Evolutionary conservation across 2,329 filamentous ascomycete species (phyloP).

Genomic region (Mycogone perniciosa): DNA sequence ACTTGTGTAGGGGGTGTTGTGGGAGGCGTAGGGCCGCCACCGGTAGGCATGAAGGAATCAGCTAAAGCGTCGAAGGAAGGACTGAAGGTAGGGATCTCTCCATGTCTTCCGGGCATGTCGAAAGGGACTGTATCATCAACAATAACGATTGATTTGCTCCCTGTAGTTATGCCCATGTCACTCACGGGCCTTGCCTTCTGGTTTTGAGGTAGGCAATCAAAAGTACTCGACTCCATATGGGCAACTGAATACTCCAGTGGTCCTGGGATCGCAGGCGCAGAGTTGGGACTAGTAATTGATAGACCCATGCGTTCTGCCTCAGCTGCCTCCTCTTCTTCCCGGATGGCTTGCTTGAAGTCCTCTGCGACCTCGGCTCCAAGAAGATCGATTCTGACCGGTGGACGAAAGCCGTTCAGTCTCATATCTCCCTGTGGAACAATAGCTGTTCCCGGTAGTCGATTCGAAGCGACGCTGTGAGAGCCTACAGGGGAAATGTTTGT

Average conservation of each 20-base stretch:
- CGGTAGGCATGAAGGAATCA: constrained; percentile 43
- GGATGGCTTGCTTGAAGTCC: constrained; percentile 70
- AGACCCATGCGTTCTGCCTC: constrained; percentile 23
- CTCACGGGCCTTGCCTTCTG: constrained; percentile 39
- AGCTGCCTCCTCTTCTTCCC: constrained; percentile 56
- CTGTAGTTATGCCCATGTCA: constrained; percentile 59
- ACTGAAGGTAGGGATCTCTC: constrained; percentile 37
- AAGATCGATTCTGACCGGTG: constrained; percentile 67
- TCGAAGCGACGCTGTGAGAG: constrained; percentile 48
- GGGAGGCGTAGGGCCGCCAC: constrained; percentile 53
- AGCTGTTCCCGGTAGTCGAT: constrained; percentile 53
- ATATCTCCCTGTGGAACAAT: constrained; percentile 51
- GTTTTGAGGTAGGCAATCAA: constrained; percentile 29
- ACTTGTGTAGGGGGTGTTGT: constrained; percentile 49
- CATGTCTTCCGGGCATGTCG: constrained; percentile 44
- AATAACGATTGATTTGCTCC: constrained; percentile 89
- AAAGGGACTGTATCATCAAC: constrained; percentile 60
- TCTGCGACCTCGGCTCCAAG: constrained; percentile 73
- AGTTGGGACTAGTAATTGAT: constrained; percentile 18
- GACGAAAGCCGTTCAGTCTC: constrained; percentile 36
- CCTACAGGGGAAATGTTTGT: constrained; percentile 44
- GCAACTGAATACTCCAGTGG: constrained; percentile 38
- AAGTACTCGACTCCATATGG: constrained; percentile 33
- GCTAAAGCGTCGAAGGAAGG: constrained; percentile 48
- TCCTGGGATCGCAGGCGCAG: constrained; percentile 21